phyloP scores from a whole-genome alignment of 257 asterid species.

The Anisodus tanguticus region DNA sequence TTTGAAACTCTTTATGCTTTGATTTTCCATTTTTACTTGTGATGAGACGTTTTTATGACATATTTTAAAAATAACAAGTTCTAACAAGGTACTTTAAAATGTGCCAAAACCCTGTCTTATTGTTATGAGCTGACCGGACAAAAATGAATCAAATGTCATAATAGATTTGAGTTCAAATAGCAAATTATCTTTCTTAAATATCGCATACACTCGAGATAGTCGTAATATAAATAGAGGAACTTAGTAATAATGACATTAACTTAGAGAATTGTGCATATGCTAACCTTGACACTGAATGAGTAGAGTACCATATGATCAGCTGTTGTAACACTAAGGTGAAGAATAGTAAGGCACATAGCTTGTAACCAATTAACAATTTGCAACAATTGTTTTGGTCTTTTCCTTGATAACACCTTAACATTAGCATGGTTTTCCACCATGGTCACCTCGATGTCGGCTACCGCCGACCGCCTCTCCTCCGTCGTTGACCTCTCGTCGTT shows the following conservation, averaged over 20 bases:
- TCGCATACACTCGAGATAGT: no score
- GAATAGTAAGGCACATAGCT: slow-evolving; percentile 55
- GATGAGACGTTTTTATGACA: no score
- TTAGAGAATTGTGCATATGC: not conserved
- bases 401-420: slow-evolving; percentile 47
- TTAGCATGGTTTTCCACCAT: slow-evolving; percentile 71
- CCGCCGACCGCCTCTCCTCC: slow-evolving; percentile 38
- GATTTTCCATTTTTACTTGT: no score
- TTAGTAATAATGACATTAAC: not conserved
- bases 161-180: no score
- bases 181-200: no score
- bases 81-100: no score
- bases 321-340: slow-evolving; percentile 65
- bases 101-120: no score
- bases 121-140: no score
- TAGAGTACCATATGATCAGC: slow-evolving; percentile 57
- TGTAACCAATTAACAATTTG: slow-evolving; percentile 59
- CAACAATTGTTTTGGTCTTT: slow-evolving; percentile 56
- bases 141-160: no score
- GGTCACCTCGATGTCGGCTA: slow-evolving; percentile 69
- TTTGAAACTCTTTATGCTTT: no score
- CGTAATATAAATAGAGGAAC: no score
- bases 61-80: no score
- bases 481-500: not conserved
- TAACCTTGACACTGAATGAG: slow-evolving; percentile 72